Base-by-base conservation (phyloP, 805 yeast species). In the Candida mattraensis region DNA sequence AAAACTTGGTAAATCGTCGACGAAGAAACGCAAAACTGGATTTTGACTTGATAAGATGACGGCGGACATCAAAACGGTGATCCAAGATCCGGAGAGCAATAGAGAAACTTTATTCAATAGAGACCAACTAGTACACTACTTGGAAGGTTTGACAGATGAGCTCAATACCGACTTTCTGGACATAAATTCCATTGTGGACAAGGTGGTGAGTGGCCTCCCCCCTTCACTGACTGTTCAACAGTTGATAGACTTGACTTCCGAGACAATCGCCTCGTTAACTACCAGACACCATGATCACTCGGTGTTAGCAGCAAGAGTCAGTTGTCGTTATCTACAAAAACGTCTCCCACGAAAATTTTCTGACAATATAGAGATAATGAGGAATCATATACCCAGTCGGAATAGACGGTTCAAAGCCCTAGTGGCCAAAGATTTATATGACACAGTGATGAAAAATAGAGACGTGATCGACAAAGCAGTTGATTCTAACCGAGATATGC, bases 271-370 rank as follows among this genome's bases (percentile, higher is more conserved):
- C 18, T 85, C 87, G 50, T 78, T 89, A 88, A 87, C 96, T 28
- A 89, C 97, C 5, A 74, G 80, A 40, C 97, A 91, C 61, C 96
- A 96, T 16, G 96, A 89, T 63, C 87, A 91, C 56, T 95, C 97
- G 17, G 72, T 79, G 22, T 71, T 88, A 45, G 97, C 96, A 27
- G 95, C 97, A 12, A 80, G 96, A 63, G 78, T 93, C 38, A 91
- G 96, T 10, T 78, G 83, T 28, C 76, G 87, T 16, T 80, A 83
- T 58, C 71, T 91, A 50, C 96, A 88, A 65, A 85, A 85, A 58
- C 88, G 78, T 61, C 81, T 96, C 30, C 80, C 87, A 36, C 73
- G 77, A 53, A 81, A 69, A 45, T 91, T 85, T 54, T 81, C 91
- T 12, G 82, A 77, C 45, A 89, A 86, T 38, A 66, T 84, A 25